Evolutionary conservation across 1,284 basidiomycete genomes (phyloP).

Genomic region (Ceratobasidium sp.): DNA sequence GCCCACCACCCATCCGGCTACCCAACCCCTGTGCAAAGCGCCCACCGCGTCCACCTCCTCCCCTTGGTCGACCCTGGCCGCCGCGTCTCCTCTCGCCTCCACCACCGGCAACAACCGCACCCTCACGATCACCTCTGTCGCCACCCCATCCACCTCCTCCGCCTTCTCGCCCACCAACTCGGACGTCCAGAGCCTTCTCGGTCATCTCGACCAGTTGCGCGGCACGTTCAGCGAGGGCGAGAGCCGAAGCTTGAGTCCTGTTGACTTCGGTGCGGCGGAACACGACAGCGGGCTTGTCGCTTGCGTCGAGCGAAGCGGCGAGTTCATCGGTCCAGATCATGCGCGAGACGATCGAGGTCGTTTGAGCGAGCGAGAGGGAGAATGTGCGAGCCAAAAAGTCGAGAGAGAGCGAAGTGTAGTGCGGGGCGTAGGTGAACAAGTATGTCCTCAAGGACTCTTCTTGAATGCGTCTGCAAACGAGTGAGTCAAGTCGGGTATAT

Average conservation of each 20-base stretch:
- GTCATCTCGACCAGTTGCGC: conserved; percentile 91
- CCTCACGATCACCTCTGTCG: conserved; percentile 54
- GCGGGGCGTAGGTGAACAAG: conserved; percentile 94
- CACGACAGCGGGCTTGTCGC: conserved; percentile 63
- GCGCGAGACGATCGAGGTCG: conserved; percentile 92
- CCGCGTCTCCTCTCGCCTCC: conserved; percentile 66
- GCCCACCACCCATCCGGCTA: conserved; percentile 63
- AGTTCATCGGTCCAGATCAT: conserved; percentile 99
- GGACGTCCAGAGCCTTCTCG: conserved; percentile 91
- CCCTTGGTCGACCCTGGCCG: conserved; percentile 74
- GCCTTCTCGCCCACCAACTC: conserved; percentile 67
- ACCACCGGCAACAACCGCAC: conserved; percentile 46
- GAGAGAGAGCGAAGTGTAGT: conserved; percentile 88
- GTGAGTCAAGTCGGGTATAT: background rate
- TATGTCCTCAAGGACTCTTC: conserved; percentile 97
- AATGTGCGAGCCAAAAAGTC: conserved; percentile 65
- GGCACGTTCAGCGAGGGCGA: conserved; percentile 88
- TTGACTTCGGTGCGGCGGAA: conserved; percentile 90
- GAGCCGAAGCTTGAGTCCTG: conserved; percentile 87
- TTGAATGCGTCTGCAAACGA: conserved; percentile 82
- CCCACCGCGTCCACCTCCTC: conserved; percentile 60
- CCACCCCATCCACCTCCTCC: conserved; percentile 65
- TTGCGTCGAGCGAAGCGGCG: conserved; percentile 90
- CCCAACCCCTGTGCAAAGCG: conserved; percentile 81
- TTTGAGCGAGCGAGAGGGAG: conserved; percentile 76